Conservation (phyloP, 345 rosid species). For the Boechera divaricarpa region DNA sequence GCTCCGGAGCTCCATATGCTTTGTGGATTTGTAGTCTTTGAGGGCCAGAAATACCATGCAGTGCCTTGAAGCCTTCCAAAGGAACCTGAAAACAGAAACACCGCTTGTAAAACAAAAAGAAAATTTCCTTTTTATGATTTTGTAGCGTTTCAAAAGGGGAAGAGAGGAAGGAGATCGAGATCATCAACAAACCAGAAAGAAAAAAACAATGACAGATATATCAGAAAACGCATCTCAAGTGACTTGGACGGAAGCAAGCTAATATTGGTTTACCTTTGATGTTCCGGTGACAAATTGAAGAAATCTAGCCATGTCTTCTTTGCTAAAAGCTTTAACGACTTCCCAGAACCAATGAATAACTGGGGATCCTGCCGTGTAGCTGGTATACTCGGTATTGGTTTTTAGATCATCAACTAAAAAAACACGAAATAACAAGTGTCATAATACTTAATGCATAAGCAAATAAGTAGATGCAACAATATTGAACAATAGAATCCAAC, state of each 20-base stretch:
- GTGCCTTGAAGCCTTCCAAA: constrained; percentile 85
- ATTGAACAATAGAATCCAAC: constrained; percentile 45
- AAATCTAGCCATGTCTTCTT: constrained; percentile 96
- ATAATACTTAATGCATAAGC: constrained; percentile 33
- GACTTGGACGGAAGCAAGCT: constrained; percentile 8
- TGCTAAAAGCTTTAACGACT: constrained; percentile 82
- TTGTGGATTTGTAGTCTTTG: constrained; percentile 97
- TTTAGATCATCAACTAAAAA: constrained; percentile 78
- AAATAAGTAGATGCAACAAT: constrained; percentile 20
- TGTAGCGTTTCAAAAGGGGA: not conserved
- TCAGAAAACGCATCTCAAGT: not conserved
- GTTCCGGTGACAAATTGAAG: constrained; percentile 98
- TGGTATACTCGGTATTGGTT: constrained; percentile 85
- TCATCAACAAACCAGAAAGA: not conserved
- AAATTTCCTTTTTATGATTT: not conserved
- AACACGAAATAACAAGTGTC: not conserved
- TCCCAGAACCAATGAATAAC: constrained; percentile 99
- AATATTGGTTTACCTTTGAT: constrained; percentile 64
- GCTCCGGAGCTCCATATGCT: constrained; percentile 91
- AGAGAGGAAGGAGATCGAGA: constrained; percentile 6
- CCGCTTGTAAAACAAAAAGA: constrained; percentile 5
- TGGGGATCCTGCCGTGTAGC: constrained; percentile 80
- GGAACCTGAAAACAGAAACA: constrained; percentile 69
- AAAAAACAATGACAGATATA: not conserved
- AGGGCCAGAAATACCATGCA: constrained; percentile 98